Evolutionary conservation across 805 yeast species (phyloP), one percentile per base, ranked within the genome.

Genomic region (Zygosaccharomyces bailii): DNA sequence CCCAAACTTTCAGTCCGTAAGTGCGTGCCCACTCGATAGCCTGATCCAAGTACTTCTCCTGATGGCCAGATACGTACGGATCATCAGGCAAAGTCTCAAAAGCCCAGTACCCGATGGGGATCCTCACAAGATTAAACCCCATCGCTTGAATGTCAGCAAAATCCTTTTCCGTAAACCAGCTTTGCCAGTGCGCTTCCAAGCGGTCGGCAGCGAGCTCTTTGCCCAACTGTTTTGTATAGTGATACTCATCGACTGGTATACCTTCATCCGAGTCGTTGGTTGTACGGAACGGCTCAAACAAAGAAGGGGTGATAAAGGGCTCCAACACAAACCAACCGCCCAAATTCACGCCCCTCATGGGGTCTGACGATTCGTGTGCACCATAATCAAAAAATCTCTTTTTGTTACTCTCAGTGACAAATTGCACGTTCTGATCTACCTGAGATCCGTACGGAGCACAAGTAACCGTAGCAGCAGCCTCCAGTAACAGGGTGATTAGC

Each of bases 101-200:
- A 7, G 96, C 96, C 98, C 98, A 91, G 69, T 90, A 90, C 8
- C 96, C 96, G 44, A 90, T 78, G 35, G 98, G 97, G 48, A 90
- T 83, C 58, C 97, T 79, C 16, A 88, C 96, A 52, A 83, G 72
- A 66, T 90, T 91, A 51, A 90, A 72, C 1, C 96, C 96, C 44
- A 71, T 71, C 9, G 55, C 57, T 4, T 73, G 72, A 42, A 90
- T 86, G 43, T 70, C 60, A 39, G 65, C 53, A 56, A 91, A 82
- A 63, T 90, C 96, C 17, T 63, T 57, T 64, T 85, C 95, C 6
- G 82, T 80, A 61, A 79, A 76, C 80, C 85, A 90, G 11, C 85
- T 69, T 37, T 70, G 61, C 96, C 96, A 90, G 68, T 90, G 98
- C 27, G 73, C 56, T 33, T 74, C 67, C 48, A 90, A 68, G 30